Evolutionary conservation across 345 rosid species (phyloP).

Genomic region (Dipteronia sinensis): DNA sequence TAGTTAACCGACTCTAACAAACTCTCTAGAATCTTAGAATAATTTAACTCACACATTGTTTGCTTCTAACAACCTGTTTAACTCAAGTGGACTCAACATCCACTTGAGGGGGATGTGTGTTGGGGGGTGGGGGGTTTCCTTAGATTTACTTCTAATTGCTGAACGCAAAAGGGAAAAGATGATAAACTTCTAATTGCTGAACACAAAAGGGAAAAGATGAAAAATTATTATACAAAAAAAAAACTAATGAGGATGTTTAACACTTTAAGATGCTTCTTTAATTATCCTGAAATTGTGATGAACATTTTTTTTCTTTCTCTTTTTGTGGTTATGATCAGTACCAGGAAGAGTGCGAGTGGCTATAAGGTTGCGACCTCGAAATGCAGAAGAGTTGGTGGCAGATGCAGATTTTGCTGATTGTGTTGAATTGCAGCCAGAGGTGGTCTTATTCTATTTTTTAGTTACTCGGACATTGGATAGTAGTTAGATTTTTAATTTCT

Average conservation of each 20-base stretch:
- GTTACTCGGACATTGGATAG: not conserved
- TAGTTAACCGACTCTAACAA: too few species aligned
- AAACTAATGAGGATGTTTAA: not conserved
- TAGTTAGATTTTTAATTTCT: conserved; percentile 2
- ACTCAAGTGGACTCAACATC: too few species aligned
- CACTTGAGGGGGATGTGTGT: not conserved
- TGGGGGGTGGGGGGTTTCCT: not conserved
- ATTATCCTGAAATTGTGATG: not conserved
- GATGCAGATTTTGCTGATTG: conserved; percentile 99
- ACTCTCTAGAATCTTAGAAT: too few species aligned
- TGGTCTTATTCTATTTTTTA: conserved; percentile 25
- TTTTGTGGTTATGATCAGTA: conserved; percentile 44
- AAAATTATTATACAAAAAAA: not conserved
- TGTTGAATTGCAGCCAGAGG: conserved; percentile 98
- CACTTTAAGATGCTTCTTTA: not conserved
- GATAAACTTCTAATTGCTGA: too few species aligned
- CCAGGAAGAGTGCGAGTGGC: conserved; percentile 98
- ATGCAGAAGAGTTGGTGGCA: conserved; percentile 78
- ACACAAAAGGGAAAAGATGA: not conserved
- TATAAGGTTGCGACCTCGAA: conserved; percentile 88
- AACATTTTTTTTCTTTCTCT: not conserved
- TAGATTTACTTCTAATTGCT: too few species aligned
- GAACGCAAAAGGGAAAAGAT: not conserved
- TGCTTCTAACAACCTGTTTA: too few species aligned
- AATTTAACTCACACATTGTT: too few species aligned